Conservation (phyloP, 1,284 basidiomycete genomes). For the Takashimella tepidaria region DNA sequence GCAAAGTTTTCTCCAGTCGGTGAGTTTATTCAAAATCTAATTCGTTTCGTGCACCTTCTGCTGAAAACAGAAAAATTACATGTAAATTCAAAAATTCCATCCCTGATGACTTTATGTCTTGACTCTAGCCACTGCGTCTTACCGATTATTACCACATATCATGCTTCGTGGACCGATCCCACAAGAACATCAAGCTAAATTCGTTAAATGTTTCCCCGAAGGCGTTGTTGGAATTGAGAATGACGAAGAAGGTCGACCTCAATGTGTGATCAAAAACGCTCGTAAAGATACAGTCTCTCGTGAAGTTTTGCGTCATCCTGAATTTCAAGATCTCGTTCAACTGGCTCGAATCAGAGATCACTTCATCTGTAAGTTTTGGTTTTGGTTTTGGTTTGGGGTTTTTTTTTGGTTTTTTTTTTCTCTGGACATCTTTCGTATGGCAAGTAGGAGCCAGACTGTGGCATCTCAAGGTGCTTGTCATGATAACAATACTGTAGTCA, state of each 20-base stretch:
- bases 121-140: constrained; percentile 78
- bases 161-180: constrained; percentile 66
- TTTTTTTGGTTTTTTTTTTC: not conserved
- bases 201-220: constrained; percentile 79
- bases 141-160: constrained; percentile 86
- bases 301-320: constrained; percentile 86
- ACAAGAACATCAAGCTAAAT: constrained; percentile 62
- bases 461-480: not conserved
- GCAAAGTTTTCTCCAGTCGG: constrained; percentile 98
- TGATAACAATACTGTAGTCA: constrained; percentile 1
- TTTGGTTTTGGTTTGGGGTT: not conserved
- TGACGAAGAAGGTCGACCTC: constrained; percentile 50
- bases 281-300: constrained; percentile 87
- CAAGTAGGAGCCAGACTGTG: too few relatives aligned
- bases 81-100: too few relatives aligned
- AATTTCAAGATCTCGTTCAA: constrained; percentile 81
- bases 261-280: constrained; percentile 55
- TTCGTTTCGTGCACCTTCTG: too few relatives aligned
- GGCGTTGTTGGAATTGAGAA: constrained; percentile 73
- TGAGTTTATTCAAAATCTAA: constrained; percentile 49
- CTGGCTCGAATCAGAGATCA: constrained; percentile 84
- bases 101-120: too few relatives aligned
- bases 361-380: constrained; percentile 69
- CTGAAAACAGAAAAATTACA: too few relatives aligned
- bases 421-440: too few relatives aligned